A percentile compares a stretch with the other conserved stretches of the same genome.
Evolutionary conservation across 805 yeast genomes (phyloP).

Genomic region (Isabelozyma pseudorhagii): DNA sequence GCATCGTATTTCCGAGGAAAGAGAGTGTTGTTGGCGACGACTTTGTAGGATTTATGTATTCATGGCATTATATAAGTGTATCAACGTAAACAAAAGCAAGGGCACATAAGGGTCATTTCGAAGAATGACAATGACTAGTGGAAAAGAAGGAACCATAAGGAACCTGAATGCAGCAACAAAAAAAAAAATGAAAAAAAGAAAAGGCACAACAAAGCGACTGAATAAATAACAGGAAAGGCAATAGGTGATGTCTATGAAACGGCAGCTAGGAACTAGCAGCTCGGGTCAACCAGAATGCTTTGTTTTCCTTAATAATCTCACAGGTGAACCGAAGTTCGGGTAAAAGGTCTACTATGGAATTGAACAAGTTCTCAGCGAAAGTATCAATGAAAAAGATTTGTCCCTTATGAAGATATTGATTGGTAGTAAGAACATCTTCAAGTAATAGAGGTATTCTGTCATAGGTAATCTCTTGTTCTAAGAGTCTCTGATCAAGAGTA

Average conservation of each 20-base stretch:
- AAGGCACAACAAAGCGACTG: not conserved
- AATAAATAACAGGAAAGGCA: no score
- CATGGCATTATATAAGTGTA: not conserved
- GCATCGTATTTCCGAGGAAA: no score
- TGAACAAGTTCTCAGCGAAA: slow-evolving; percentile 77
- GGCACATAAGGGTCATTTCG: not conserved
- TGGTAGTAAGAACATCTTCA: slow-evolving; percentile 41
- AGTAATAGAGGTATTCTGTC: slow-evolving; percentile 36
- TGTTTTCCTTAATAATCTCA: slow-evolving; percentile 52
- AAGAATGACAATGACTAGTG: not conserved
- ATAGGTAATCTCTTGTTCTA: slow-evolving; percentile 16
- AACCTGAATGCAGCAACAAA: not conserved
- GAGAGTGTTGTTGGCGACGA: no score
- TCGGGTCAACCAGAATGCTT: slow-evolving; percentile 48
- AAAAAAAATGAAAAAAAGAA: not conserved
- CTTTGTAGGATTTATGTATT: not conserved
- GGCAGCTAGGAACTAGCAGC: slow-evolving; percentile 1
- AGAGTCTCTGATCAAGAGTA: not conserved
- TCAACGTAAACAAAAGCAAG: not conserved
- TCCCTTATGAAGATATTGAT: slow-evolving; percentile 58
- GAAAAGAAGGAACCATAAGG: not conserved
- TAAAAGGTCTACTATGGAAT: slow-evolving; percentile 55
- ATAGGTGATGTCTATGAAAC: no score
- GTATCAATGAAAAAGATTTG: slow-evolving; percentile 81
- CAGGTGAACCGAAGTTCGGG: slow-evolving; percentile 60